Percentiles rank a stretch among this genome's conserved stretches.
Conservation (phyloP, 2,329 filamentous ascomycete genomes). For the Herpotrichia juniperi region DNA sequence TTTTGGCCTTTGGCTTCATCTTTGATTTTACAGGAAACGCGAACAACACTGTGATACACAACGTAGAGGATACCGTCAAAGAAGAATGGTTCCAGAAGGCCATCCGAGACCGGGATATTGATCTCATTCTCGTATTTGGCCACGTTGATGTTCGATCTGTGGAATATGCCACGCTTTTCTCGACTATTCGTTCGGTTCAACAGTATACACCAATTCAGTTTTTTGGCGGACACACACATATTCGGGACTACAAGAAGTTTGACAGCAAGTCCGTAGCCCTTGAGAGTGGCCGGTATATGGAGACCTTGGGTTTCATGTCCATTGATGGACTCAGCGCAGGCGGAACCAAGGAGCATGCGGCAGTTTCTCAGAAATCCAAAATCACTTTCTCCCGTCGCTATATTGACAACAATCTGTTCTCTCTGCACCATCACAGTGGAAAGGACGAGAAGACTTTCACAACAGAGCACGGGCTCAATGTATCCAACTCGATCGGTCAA, state of each 20-base stretch:
- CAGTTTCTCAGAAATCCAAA: constrained; percentile 25
- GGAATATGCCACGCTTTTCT: constrained; percentile 80
- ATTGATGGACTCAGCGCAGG: constrained; percentile 68
- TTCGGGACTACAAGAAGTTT: constrained; percentile 81
- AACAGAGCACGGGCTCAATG: constrained; percentile 75
- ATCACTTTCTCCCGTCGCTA: constrained; percentile 78
- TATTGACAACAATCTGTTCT: constrained; percentile 92
- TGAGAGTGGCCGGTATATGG: constrained; percentile 89
- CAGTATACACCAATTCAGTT: constrained; percentile 88
- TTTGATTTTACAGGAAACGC: constrained; percentile 92
- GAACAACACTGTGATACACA: constrained; percentile 86
- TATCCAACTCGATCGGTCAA: constrained; percentile 70
- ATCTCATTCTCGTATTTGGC: constrained; percentile 85
- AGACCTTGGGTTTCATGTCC: constrained; percentile 94
- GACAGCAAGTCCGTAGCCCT: constrained; percentile 80
- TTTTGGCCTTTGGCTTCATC: constrained; percentile 91
- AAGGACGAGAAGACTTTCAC: constrained; percentile 75
- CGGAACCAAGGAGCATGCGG: constrained; percentile 33
- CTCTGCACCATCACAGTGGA: constrained; percentile 79
- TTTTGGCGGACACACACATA: constrained; percentile 89
- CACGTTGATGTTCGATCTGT: constrained; percentile 83
- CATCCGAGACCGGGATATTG: constrained; percentile 77
- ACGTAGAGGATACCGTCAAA: constrained; percentile 78
- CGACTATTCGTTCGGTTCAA: constrained; percentile 75
- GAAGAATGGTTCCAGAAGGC: constrained; percentile 89